phyloP scores from a whole-genome alignment of 331 rosid genomes.

The Dryas integrifolia region DNA sequence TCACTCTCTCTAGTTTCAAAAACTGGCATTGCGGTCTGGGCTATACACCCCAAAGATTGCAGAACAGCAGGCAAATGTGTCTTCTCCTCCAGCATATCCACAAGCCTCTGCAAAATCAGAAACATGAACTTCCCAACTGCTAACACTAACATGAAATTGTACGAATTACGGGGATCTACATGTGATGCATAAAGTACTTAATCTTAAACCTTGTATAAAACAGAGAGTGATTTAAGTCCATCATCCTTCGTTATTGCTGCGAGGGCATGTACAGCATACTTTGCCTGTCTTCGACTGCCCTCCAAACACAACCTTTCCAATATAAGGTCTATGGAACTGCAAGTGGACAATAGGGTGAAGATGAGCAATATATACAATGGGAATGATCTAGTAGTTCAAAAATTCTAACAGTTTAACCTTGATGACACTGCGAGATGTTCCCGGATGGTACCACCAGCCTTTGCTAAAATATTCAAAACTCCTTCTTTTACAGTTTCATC shows the following conservation, averaged over 20 bases:
- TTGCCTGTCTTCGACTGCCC: constrained; percentile 94
- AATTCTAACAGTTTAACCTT: constrained; percentile 47
- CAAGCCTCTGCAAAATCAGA: constrained; percentile 72
- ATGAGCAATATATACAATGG: constrained; percentile 25
- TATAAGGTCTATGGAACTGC: constrained; percentile 89
- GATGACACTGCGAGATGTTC: constrained; percentile 74
- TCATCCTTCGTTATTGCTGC: constrained; percentile 96
- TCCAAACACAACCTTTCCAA: constrained; percentile 85
- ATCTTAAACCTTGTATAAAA: constrained; percentile 79
- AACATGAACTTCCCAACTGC: constrained; percentile 30
- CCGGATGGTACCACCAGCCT: constrained; percentile 90
- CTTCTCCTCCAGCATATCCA: constrained; percentile 80
- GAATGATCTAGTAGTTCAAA: constrained; percentile 24
- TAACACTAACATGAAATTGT: background rate
- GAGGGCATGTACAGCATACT: constrained; percentile 91
- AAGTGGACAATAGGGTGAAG: constrained; percentile 27
- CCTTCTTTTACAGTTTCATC: constrained; percentile 84
- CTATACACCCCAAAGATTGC: constrained; percentile 95
- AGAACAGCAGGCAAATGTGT: constrained; percentile 83
- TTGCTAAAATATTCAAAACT: constrained; percentile 68
- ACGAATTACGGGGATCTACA: constrained; percentile 6
- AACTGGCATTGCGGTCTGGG: constrained; percentile 94
- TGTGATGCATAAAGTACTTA: constrained; percentile 30
- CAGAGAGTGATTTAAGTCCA: constrained; percentile 92
- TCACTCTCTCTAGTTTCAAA: constrained; percentile 92